phyloP scores from a whole-genome alignment of 345 rosid genomes.

The Chamaenerion angustifolium region DNA sequence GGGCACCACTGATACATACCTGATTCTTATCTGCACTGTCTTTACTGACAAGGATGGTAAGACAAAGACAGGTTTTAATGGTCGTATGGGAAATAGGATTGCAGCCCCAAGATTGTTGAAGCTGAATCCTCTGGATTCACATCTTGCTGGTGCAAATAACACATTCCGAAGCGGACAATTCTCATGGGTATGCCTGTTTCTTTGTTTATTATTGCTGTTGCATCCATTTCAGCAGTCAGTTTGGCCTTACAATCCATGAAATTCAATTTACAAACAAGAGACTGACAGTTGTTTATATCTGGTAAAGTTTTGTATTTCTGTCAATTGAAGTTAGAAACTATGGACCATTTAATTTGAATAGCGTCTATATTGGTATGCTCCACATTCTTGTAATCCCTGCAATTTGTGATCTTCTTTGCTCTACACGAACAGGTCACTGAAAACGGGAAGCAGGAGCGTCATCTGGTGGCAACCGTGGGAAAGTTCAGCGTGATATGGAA shows the following conservation, averaged over 20 bases:
- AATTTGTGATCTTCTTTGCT: not conserved
- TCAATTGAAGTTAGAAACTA: no score
- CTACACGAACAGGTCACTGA: conserved; percentile 22
- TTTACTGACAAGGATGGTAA: conserved; percentile 80
- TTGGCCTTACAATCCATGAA: no score
- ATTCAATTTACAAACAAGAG: no score
- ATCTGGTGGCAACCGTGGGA: conserved; percentile 93
- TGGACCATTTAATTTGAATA: no score
- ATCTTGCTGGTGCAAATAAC: conserved; percentile 73
- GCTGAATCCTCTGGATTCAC: conserved; percentile 76
- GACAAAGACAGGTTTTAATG: conserved; percentile 80
- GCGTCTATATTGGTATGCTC: conserved; percentile 42
- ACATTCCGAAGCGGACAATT: conserved; percentile 88
- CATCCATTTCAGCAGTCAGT: no score
- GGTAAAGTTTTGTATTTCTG: no score
- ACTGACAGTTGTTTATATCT: no score
- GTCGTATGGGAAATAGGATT: conserved; percentile 96
- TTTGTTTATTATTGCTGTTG: no score
- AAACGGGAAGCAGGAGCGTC: conserved; percentile 38
- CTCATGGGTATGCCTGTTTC: conserved; percentile 61
- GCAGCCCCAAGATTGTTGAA: conserved; percentile 92
- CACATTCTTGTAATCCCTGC: not conserved
- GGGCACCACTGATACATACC: conserved; percentile 87
- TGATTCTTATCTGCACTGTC: conserved; percentile 80
- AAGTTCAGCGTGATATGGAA: conserved; percentile 78